phyloP scores from a whole-genome alignment of 257 asterid species.

The Nicotiana sylvestris region DNA sequence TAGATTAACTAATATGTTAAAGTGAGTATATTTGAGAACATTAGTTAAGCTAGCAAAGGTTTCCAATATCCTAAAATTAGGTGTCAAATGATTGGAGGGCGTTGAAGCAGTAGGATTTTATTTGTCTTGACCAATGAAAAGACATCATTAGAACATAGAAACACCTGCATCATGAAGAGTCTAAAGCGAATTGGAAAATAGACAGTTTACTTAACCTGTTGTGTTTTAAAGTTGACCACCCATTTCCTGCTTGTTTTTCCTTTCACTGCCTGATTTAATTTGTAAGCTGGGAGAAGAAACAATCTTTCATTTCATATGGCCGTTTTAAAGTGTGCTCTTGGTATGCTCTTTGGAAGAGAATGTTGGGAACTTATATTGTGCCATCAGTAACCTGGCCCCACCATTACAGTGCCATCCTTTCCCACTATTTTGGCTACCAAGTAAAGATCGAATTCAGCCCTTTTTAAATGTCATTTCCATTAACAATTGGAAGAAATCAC shows the following conservation, averaged over 20 bases:
- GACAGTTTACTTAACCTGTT: not conserved
- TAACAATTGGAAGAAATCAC: not conserved
- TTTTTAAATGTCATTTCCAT: not conserved
- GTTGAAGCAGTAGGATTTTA: not conserved
- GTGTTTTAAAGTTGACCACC: not conserved
- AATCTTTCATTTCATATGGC: not conserved
- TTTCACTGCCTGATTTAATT: not conserved
- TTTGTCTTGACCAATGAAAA: not conserved
- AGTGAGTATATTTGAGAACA: not conserved
- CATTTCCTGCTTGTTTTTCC: slow-evolving; percentile 1
- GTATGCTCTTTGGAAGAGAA: not conserved
- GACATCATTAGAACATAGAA: not conserved
- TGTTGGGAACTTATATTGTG: not conserved
- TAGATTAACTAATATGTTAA: not conserved
- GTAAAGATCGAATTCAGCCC: not conserved
- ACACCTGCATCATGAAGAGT: not conserved
- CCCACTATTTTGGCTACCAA: not conserved
- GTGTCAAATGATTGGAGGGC: not conserved
- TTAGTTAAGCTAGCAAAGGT: slow-evolving; percentile 5
- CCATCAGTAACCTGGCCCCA: not conserved
- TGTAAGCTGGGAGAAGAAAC: not conserved
- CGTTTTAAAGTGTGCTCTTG: not conserved
- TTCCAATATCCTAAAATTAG: not conserved
- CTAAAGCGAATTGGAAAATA: not conserved
- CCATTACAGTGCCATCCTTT: not conserved